phyloP scores from a whole-genome alignment of 108 stramenopile genomes.

The Cyclotella kingstonii region DNA sequence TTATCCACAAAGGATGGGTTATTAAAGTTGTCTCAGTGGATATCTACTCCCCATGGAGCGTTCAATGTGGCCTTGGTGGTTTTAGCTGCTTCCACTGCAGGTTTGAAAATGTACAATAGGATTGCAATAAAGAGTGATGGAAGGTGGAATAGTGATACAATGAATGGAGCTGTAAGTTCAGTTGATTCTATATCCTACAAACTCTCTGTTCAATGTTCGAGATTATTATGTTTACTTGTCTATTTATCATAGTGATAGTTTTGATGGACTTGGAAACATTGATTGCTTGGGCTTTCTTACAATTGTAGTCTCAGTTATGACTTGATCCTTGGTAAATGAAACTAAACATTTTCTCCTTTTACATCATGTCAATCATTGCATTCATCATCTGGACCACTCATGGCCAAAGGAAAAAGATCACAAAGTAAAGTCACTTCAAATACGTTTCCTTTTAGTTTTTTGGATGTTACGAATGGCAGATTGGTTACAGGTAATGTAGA shows the following conservation, averaged over 20 bases:
- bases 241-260: no score
- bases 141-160: neutral
- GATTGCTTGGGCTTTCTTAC: no score
- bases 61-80: slow-evolving; percentile 28
- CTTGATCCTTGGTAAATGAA: neutral
- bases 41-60: slow-evolving; percentile 20
- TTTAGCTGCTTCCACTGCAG: slow-evolving; percentile 24
- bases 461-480: slow-evolving; percentile 93
- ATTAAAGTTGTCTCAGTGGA: slow-evolving; percentile 2
- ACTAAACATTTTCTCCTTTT: neutral
- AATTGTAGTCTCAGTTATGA: neutral
- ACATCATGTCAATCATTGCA: neutral
- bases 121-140: neutral
- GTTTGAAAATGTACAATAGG: slow-evolving; percentile 11
- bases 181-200: neutral
- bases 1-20: neutral
- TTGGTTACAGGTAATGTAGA: slow-evolving; percentile 90
- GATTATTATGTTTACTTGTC: neutral
- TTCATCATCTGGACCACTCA: neutral
- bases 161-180: neutral
- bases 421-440: slow-evolving; percentile 61
- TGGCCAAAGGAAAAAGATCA: slow-evolving; percentile 20
- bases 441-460: slow-evolving; percentile 90
- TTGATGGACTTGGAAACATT: no score
- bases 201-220: neutral